Conservation (phyloP, 129 eudicot genomes). For the Calendula officinalis region DNA sequence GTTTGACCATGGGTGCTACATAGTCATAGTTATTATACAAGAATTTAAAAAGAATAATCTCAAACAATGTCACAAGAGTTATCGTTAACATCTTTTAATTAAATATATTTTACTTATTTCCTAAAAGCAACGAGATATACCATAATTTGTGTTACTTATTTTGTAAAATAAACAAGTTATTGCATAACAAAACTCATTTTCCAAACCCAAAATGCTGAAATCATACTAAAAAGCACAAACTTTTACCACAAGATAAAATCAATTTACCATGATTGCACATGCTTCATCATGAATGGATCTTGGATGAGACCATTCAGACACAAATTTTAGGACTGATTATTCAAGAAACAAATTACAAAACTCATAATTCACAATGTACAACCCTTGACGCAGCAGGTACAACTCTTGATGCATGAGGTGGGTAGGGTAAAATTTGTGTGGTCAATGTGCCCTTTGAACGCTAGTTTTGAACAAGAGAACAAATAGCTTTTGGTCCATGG, state of each 20-base stretch:
- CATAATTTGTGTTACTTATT: background rate
- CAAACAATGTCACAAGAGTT: too few species aligned
- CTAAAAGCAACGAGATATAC: background rate
- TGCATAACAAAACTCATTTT: background rate
- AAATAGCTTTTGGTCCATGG: constrained; percentile 74
- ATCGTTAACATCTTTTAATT: too few species aligned
- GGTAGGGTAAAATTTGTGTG: background rate
- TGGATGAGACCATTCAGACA: too few species aligned
- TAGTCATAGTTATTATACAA: too few species aligned
- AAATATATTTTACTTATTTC: too few species aligned
- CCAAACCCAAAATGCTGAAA: background rate
- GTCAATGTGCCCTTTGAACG: constrained; percentile 58
- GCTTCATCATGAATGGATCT: too few species aligned
- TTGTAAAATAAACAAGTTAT: background rate
- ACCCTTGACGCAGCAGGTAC: background rate
- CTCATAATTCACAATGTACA: background rate
- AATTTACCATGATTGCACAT: too few species aligned
- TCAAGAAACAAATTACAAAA: background rate
- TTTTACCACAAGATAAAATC: background rate
- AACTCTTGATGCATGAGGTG: background rate
- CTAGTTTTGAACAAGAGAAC: constrained; percentile 73
- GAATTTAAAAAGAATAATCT: too few species aligned
- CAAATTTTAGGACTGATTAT: background rate
- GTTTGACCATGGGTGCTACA: too few species aligned
- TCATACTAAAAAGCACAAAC: background rate